Conservation (phyloP, 1,284 basidiomycete species). For the Apiotrichum mycotoxinovorans region DNA sequence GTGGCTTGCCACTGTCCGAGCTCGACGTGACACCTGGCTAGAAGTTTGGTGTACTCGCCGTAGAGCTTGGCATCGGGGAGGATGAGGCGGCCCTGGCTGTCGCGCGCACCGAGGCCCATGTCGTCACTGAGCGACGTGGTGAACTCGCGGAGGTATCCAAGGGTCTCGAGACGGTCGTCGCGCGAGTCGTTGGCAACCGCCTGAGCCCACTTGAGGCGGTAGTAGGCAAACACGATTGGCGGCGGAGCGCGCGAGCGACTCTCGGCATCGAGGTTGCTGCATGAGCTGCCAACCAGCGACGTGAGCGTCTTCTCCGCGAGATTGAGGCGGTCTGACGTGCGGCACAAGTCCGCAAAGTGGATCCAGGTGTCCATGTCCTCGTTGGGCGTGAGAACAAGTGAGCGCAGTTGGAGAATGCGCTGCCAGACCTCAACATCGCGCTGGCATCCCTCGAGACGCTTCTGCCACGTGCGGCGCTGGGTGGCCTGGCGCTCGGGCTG, state of each 20-base stretch:
- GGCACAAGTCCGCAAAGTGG: conserved; percentile 82
- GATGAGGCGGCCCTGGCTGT: conserved; percentile 43
- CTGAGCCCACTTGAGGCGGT: conserved; percentile 95
- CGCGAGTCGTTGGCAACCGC: conserved; percentile 50
- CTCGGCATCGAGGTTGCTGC: conserved; percentile 42
- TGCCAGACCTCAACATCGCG: conserved; percentile 99
- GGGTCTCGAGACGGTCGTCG: conserved; percentile 58
- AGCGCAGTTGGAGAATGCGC: conserved; percentile 91
- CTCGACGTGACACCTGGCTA: conserved; percentile 98
- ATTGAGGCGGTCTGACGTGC: conserved; percentile 78
- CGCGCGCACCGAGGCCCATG: conserved; percentile 61
- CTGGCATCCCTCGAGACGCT: conserved; percentile 88
- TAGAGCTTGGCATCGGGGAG: conserved; percentile 60
- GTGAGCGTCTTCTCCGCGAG: conserved; percentile 97
- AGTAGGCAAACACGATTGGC: conserved; percentile 92
- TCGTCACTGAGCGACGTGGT: conserved; percentile 72
- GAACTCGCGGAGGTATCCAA: conserved; percentile 83
- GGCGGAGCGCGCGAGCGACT: conserved; percentile 76
- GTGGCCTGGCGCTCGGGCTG: conserved; percentile 84
- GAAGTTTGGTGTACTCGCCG: conserved; percentile 74
- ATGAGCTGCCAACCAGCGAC: conserved; percentile 68
- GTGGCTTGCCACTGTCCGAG: conserved; percentile 91
- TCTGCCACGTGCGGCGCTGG: conserved; percentile 93
- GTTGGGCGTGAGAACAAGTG: conserved; percentile 86
- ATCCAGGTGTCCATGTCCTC: conserved; percentile 98